Percentiles rank a stretch among this genome's conserved stretches.
phyloP scores from a whole-genome alignment of 371 early-diverging fungal species.

The Rhizopus microsporus region DNA sequence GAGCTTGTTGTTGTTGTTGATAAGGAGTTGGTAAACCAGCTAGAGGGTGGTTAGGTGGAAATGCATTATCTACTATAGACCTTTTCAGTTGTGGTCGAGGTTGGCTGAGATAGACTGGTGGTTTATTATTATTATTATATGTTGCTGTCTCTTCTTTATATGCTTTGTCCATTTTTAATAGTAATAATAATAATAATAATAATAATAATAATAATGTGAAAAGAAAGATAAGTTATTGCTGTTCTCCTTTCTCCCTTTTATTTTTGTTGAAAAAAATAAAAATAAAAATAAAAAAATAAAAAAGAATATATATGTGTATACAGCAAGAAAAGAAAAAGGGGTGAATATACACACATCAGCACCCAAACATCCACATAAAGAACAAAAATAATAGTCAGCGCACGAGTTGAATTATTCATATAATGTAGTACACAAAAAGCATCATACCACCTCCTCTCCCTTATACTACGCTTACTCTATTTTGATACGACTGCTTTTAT shows the following conservation, averaged over 20 bases:
- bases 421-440: slow-evolving; percentile 8
- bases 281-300: slow-evolving; percentile 10
- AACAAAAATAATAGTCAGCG: background rate
- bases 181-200: slow-evolving; percentile 8
- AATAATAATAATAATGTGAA: background rate
- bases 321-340: slow-evolving; percentile 9
- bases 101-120: slow-evolving; percentile 21
- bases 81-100: slow-evolving; percentile 26
- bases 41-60: slow-evolving; percentile 33
- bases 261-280: background rate
- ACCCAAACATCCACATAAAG: background rate
- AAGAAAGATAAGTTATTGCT: slow-evolving; percentile 1
- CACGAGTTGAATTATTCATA: slow-evolving; percentile 5
- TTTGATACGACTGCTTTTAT: background rate
- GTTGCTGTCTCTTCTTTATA: slow-evolving; percentile 3
- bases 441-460: slow-evolving; percentile 14
- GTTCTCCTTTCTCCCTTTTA: slow-evolving; percentile 6
- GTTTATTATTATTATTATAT: slow-evolving; percentile 12
- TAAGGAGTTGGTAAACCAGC: slow-evolving; percentile 26
- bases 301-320: background rate
- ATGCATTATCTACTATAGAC: slow-evolving; percentile 13
- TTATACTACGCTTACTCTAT: background rate
- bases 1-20: slow-evolving; percentile 40
- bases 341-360: slow-evolving; percentile 12
- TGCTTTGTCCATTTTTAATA: background rate